Base-by-base conservation (phyloP, 73 alveolate species). In the Loxodes magnus region DNA sequence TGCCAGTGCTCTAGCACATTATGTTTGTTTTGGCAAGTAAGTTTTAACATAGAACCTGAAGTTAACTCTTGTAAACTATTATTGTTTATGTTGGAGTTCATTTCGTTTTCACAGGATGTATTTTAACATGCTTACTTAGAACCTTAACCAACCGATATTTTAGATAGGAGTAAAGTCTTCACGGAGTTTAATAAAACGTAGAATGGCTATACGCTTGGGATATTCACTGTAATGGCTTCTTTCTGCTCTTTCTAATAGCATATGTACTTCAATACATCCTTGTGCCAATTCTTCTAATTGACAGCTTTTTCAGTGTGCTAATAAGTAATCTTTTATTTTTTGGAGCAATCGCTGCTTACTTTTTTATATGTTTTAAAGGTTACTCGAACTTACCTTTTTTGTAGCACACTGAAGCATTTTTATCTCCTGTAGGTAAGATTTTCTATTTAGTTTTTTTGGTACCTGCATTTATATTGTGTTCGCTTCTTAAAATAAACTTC, bases 151-250 rank as follows among this genome's bases (percentile, higher is more conserved):
- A 46, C 22, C 22, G 27, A 25, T 41, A 46, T 24, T 22, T 46
- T 16, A 46, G n/a, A 22, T n/a, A 46, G 15, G 34, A 46, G 27
- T 14, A 46, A 10, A 46, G 46, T 46, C 22, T 2, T 25, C 27
- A 46, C 2, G 59, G 59, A 10, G 59, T 41, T 46, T 12, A 21
- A 25, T 14, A 24, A 10, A 46, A 46, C 2, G 50, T 46, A n/a
- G 59, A 46, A 2, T 46, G 59, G 34, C 59, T 46, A 25, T 46
- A 46, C 17, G 22, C 24, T 1, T 46, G 22, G n/a, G 59, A 46
- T 24, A 24, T 46, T 10, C 59, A 46, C 17, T 46, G 59, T 3
- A 46, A 46, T 19, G 22, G 43, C 0, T 46, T 46, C 27, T 46
- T 46, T n/a, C 59, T 41, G 22, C 43, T 46, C 1, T 46, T 46